A percentile compares a stretch with the other conserved stretches of the same genome.
Conservation (phyloP, 2,329 filamentous ascomycete species). For the Fusarium caatingaense region DNA sequence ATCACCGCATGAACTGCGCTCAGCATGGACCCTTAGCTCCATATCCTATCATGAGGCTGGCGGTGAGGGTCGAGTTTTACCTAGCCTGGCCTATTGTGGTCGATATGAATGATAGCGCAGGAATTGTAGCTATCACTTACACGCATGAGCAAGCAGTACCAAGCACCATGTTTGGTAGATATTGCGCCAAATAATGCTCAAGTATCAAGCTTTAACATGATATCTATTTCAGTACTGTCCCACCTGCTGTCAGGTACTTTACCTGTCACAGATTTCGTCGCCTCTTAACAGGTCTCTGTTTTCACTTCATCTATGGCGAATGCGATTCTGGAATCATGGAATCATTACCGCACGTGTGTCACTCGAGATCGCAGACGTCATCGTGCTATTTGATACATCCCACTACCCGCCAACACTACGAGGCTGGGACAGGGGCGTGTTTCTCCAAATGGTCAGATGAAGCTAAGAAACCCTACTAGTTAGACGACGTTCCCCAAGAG, state of each 20-base stretch:
- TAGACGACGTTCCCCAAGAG: neutral
- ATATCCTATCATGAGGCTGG: constrained; percentile 5
- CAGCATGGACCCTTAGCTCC: constrained; percentile 13
- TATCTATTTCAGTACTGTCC: neutral
- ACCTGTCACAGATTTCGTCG: neutral
- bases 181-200: neutral
- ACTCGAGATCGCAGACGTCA: constrained; percentile 15
- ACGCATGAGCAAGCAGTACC: constrained; percentile 10
- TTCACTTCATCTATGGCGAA: neutral
- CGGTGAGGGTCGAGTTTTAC: constrained; percentile 11
- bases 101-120: constrained; percentile 2
- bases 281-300: neutral
- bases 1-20: constrained; percentile 18
- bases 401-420: neutral
- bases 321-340: neutral
- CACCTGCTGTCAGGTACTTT: neutral
- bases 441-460: neutral
- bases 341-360: constrained; percentile 12
- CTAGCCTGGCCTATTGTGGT: neutral
- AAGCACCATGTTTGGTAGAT: neutral
- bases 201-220: neutral
- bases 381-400: neutral
- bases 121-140: constrained; percentile 3
- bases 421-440: constrained; percentile 8
- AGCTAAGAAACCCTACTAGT: constrained; percentile 7